These are phyloP conservation scores for Teratosphaeria destructans DNA, from an alignment of 2,329 filamentous ascomycete genomes.

Conservation along the genomic window DNA sequence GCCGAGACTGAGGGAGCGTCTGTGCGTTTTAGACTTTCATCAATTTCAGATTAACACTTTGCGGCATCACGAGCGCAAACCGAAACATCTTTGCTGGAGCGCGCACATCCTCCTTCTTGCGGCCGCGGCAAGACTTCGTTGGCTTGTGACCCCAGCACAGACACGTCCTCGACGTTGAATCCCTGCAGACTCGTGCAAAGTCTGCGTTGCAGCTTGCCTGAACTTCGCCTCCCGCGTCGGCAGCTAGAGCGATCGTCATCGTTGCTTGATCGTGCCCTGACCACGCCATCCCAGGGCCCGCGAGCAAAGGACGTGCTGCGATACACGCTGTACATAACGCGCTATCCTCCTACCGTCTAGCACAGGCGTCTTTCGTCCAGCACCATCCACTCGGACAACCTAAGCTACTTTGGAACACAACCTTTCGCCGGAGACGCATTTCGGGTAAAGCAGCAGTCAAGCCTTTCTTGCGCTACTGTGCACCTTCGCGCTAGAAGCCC, in stretches of 20 bases:
- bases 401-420: slow-evolving; percentile 2
- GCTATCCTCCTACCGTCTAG: slow-evolving; percentile 20
- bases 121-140: slow-evolving; percentile 2
- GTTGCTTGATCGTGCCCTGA: slow-evolving; percentile 22
- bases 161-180: slow-evolving; percentile 9
- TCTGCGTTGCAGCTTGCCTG: slow-evolving; percentile 12
- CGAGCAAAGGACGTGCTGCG: slow-evolving; percentile 28
- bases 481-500: slow-evolving; percentile 21
- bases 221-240: slow-evolving; percentile 13
- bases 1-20: not conserved
- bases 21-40: not conserved
- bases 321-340: slow-evolving; percentile 17
- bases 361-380: slow-evolving; percentile 3
- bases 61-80: not conserved
- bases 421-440: slow-evolving; percentile 16
- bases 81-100: not conserved
- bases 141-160: slow-evolving; percentile 11
- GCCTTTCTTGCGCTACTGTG: slow-evolving; percentile 5
- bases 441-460: slow-evolving; percentile 14
- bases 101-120: not conserved
- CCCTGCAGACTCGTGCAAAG: slow-evolving; percentile 12
- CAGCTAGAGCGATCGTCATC: slow-evolving; percentile 21
- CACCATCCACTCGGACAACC: slow-evolving; percentile 1
- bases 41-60: not conserved
- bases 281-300: slow-evolving; percentile 18